A percentile compares a stretch with the other conserved stretches of the same genome.
These are phyloP conservation scores for Venturia oleaginea DNA, from an alignment of 2,329 filamentous ascomycete species.

Conservation along the genomic window DNA sequence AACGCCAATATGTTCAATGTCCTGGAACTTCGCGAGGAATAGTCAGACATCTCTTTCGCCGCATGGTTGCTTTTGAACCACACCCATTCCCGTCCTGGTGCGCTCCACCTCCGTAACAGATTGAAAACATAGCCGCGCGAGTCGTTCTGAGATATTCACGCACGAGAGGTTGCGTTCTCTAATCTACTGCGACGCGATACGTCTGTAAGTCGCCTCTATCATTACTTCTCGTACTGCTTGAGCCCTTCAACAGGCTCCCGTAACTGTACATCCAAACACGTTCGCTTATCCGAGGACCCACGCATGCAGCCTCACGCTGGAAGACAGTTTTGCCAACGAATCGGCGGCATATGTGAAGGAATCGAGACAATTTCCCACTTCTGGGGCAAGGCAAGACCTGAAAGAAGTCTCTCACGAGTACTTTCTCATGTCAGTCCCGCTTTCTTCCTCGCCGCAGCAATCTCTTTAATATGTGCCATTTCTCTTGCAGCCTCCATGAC, in stretches of 20 bases:
- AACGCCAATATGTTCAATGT: neutral
- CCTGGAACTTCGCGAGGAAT: neutral
- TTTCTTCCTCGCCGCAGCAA: neutral
- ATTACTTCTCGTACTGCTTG: too few species aligned
- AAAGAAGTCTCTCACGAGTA: neutral
- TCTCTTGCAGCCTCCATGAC: slow-evolving; percentile 6
- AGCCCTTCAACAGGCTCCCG: too few species aligned
- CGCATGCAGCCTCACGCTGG: too few species aligned
- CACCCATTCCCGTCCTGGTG: too few species aligned
- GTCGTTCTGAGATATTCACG: neutral
- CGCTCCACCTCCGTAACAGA: too few species aligned
- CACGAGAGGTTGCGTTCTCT: neutral
- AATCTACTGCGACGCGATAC: neutral
- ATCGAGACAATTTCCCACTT: neutral
- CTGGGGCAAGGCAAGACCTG: neutral
- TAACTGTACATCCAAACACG: too few species aligned
- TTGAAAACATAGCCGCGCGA: too few species aligned
- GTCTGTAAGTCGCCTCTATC: neutral
- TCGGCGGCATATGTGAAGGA: too few species aligned
- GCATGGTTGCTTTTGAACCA: neutral
- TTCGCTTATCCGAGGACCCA: too few species aligned
- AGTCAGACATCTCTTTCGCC: neutral
- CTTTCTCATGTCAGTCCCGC: neutral
- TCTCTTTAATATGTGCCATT: slow-evolving; percentile 3
- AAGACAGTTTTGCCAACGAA: too few species aligned